Percentiles rank a stretch among this genome's conserved stretches.
These are phyloP conservation scores for Stachybotrys chartarum DNA, from an alignment of 2,329 filamentous ascomycete species.

Conservation along the genomic window DNA sequence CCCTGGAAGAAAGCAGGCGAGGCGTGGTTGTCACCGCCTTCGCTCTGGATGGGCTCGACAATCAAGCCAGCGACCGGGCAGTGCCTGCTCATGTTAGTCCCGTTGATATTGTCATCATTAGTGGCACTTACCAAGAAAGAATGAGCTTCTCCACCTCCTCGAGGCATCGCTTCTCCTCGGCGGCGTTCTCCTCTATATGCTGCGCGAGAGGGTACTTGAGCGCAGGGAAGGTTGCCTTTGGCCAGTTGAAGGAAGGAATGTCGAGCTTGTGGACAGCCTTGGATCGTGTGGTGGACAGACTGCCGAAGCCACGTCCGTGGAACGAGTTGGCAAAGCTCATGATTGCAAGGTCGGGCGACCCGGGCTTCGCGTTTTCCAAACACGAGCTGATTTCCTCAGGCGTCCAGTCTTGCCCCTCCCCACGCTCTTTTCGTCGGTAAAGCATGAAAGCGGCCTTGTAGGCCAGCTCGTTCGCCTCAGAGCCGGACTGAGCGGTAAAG, in stretches of 20 bases:
- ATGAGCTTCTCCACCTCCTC: conserved; percentile 67
- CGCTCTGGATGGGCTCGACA: conserved; percentile 75
- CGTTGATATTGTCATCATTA: background rate
- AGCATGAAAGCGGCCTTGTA: conserved; percentile 87
- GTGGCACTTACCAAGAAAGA: conserved; percentile 36
- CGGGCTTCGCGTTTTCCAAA: conserved; percentile 67
- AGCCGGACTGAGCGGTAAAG: conserved; percentile 73
- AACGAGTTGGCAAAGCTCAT: conserved; percentile 72
- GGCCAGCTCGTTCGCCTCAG: conserved; percentile 77
- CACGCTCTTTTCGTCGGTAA: conserved; percentile 64
- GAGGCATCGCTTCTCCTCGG: conserved; percentile 66
- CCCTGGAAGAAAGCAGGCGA: conserved; percentile 72
- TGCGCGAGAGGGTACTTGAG: conserved; percentile 72
- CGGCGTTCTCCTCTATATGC: conserved; percentile 60
- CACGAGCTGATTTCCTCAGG: conserved; percentile 58
- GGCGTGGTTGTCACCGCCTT: conserved; percentile 80
- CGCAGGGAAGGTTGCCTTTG: conserved; percentile 71
- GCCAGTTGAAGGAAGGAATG: conserved; percentile 85
- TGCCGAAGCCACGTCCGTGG: conserved; percentile 76
- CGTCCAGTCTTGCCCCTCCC: conserved; percentile 62
- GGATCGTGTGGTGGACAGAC: conserved; percentile 69
- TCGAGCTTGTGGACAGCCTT: conserved; percentile 84
- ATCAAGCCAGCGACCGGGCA: conserved; percentile 67
- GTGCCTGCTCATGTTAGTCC: conserved; percentile 29
- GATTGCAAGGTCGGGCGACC: conserved; percentile 68